Conservation (phyloP, 2,329 filamentous ascomycete genomes). For the Zymoseptoria crescenta region DNA sequence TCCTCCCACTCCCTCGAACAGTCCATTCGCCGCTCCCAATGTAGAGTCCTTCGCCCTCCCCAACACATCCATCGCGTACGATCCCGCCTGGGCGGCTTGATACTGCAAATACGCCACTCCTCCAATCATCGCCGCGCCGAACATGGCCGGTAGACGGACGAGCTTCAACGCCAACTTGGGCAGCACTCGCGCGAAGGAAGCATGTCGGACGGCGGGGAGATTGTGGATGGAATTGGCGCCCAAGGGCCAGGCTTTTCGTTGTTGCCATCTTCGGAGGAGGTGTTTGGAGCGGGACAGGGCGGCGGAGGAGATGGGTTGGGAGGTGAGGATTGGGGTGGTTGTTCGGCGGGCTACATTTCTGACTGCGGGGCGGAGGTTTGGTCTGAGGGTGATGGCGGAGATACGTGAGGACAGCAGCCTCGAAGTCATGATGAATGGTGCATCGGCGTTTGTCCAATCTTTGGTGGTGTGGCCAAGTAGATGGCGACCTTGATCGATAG, state of each 20-base stretch:
- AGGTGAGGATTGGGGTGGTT: not conserved
- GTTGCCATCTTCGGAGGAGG: conserved; percentile 19
- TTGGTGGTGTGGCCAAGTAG: no score
- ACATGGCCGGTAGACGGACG: conserved; percentile 77
- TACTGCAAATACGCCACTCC: conserved; percentile 91
- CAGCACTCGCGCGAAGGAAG: conserved; percentile 60
- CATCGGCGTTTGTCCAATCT: conserved; percentile 6
- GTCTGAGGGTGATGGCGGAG: conserved; percentile 57
- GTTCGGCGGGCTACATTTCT: conserved; percentile 22
- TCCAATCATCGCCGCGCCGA: conserved; percentile 80
- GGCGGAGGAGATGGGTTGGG: conserved; percentile 21
- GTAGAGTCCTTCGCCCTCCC: conserved; percentile 64
- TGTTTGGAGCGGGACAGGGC: conserved; percentile 15
- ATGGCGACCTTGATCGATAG: not conserved
- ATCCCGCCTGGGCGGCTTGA: conserved; percentile 76
- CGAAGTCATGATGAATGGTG: conserved; percentile 26
- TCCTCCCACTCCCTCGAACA: conserved; percentile 65
- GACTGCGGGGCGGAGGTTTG: conserved; percentile 37
- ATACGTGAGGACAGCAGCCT: conserved; percentile 69
- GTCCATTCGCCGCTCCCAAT: conserved; percentile 55
- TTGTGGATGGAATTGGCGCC: conserved; percentile 78
- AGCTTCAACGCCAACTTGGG: conserved; percentile 91
- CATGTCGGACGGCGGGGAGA: conserved; percentile 54
- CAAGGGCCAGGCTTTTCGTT: conserved; percentile 63
- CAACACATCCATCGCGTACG: conserved; percentile 68